Conservation (phyloP, 257 asterid species). For the Przewalskia tangutica region DNA sequence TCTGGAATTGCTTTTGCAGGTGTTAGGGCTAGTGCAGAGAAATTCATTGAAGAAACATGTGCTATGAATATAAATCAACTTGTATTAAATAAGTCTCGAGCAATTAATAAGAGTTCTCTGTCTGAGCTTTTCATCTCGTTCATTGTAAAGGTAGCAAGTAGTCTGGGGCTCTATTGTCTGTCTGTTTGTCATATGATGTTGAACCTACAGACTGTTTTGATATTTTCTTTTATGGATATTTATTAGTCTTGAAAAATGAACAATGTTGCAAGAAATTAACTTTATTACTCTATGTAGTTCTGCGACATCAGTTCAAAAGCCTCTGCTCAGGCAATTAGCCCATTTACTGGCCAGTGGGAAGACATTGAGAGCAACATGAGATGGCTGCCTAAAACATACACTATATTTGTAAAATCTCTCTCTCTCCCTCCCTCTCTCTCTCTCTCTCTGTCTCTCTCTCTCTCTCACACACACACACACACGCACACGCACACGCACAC, state of each 20-base stretch:
- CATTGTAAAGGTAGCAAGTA: constrained; percentile 47
- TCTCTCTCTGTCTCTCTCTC: background rate
- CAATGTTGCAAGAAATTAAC: constrained; percentile 15
- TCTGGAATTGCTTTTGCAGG: constrained; percentile 38
- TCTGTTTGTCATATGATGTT: constrained; percentile 3
- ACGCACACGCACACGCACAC: too few relatives aligned
- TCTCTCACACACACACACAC: too few relatives aligned
- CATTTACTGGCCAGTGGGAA: constrained; percentile 62
- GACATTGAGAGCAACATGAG: constrained; percentile 77
- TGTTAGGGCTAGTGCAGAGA: constrained; percentile 72
- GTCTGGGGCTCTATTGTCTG: background rate
- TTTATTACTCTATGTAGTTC: constrained; percentile 42
- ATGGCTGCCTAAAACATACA: constrained; percentile 86
- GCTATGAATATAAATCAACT: constrained; percentile 47
- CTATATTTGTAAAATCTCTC: constrained; percentile 52
- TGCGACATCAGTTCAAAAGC: constrained; percentile 58
- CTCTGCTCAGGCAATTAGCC: constrained; percentile 52
- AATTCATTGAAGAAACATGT: constrained; percentile 55
- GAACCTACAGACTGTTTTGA: background rate
- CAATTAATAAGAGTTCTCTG: constrained; percentile 50
- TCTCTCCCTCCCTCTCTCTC: constrained; percentile 14
- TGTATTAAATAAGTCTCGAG: constrained; percentile 42
- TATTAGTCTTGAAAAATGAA: background rate
- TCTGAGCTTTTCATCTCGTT: constrained; percentile 75
- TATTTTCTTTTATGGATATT: background rate